Base-by-base conservation (phyloP, 1,284 basidiomycete genomes). In the Cutaneotrichosporon sp. region DNA sequence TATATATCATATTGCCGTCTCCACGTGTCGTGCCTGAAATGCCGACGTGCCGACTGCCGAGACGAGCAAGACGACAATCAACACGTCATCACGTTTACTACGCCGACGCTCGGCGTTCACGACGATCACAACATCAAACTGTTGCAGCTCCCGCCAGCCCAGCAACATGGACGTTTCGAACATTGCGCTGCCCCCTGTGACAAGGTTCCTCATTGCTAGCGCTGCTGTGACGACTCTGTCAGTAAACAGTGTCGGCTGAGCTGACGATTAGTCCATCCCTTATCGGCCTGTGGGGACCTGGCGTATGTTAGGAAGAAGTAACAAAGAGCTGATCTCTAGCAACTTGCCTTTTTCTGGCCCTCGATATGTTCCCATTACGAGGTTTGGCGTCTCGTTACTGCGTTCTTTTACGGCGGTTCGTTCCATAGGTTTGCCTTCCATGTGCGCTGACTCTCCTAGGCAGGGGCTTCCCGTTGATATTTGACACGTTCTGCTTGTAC, bases 401-500 rank as follows among this genome's bases (percentile, higher is more conserved):
- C 61, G 0, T 74, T 74, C 64, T 70, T 73, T 58, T 72, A 60
- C 40, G 72, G 68, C 10, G 73, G 73, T 66, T 22, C 21, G 64
- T 23, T 49, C 36, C 36, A 22, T 14, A 3, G 12, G 4, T 26
- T 8, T 20, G 14, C 13, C 2, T 7, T 8, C 12, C 17, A 13
- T 18, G 10, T 10, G 10, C 7, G 26, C 26, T 30, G 26, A 30
- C 26, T 30, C 33, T 21, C n/a, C 17, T 52, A 66, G 65, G 68
- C 0, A 44, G 54, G 0, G 70, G 68, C 17, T 69, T 73, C 49
- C 65, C 68, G 2, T 50, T 73, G 12, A 22, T 74, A 1, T 70
- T 68, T 44, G 70, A 76, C 51, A 58, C 70, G 18, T 71, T 76
- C 62, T 51, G 69, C 37, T 70, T 73, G 20, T 74, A 70, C 47